Evolutionary conservation across 352 stramenopile genomes (phyloP).

Genomic region (Globisporangium cystogenes): DNA sequence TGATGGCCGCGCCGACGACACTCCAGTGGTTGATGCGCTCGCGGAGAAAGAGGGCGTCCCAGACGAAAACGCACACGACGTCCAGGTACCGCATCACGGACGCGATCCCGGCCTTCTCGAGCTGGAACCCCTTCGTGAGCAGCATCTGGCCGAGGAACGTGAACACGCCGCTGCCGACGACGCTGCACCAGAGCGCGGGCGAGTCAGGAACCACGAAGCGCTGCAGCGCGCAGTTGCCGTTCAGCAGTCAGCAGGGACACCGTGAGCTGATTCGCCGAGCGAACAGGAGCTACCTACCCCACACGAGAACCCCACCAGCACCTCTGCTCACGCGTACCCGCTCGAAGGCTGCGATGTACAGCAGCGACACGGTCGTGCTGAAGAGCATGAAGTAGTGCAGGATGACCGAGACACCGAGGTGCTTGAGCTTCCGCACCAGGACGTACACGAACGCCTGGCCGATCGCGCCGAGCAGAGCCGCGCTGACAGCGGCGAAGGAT

Average conservation of each 20-base stretch:
- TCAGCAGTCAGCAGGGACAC: too few species aligned
- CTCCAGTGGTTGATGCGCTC: conserved; percentile 74
- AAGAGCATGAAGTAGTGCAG: conserved; percentile 82
- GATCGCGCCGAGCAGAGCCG: conserved; percentile 49
- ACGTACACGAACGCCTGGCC: conserved; percentile 71
- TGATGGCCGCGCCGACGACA: conserved; percentile 47
- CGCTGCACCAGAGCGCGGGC: conserved; percentile 28
- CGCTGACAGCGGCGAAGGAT: conserved; percentile 43
- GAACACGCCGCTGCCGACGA: conserved; percentile 58
- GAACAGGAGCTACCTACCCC: too few species aligned
- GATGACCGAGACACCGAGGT: conserved; percentile 52
- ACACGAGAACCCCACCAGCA: too few species aligned
- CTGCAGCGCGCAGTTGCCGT: conserved; percentile 8
- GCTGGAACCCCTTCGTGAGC: conserved; percentile 77
- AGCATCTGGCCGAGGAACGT: conserved; percentile 65
- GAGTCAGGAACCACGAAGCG: conserved; percentile 42
- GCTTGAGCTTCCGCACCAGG: conserved; percentile 53
- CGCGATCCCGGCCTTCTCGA: conserved; percentile 78
- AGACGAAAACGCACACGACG: conserved; percentile 83
- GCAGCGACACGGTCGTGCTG: conserved; percentile 32
- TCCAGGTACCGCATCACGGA: conserved; percentile 83
- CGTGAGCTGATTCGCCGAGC: too few species aligned
- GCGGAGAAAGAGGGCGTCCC: conserved; percentile 52
- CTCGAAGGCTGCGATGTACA: conserved; percentile 55
- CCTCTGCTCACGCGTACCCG: conserved; percentile 14